A percentile compares a stretch with the other conserved stretches of the same genome.
Evolutionary conservation across 352 stramenopile genomes (phyloP).

Genomic region (Phytophthora sansomeana): DNA sequence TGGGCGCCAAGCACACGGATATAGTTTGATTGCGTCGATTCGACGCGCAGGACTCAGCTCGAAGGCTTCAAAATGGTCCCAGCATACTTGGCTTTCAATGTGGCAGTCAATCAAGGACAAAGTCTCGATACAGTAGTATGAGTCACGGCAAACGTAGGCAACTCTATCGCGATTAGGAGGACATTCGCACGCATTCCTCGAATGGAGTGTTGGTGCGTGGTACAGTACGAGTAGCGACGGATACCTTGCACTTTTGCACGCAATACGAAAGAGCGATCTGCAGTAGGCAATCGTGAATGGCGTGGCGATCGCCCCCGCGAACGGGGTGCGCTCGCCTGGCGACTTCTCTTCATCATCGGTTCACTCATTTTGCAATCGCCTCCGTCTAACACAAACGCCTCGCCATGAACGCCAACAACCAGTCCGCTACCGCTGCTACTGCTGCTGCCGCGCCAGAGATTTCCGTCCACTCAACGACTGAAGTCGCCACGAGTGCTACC

Average conservation of each 20-base stretch:
- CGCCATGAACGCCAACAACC: conserved; percentile 12
- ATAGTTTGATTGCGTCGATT: too few relatives aligned
- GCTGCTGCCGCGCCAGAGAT: background rate
- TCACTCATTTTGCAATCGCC: conserved; percentile 13
- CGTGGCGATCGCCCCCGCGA: background rate
- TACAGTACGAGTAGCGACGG: too few relatives aligned
- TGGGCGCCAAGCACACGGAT: too few relatives aligned
- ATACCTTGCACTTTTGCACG: background rate
- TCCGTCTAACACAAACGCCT: background rate
- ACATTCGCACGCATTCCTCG: background rate
- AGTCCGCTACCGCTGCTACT: background rate
- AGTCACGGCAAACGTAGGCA: too few relatives aligned
- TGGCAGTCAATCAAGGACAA: too few relatives aligned
- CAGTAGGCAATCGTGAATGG: background rate
- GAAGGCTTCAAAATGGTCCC: too few relatives aligned
- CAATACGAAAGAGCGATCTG: background rate
- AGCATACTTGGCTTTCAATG: too few relatives aligned
- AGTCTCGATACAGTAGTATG: too few relatives aligned
- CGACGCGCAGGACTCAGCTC: too few relatives aligned
- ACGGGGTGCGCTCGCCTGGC: background rate
- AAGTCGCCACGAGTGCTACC: background rate
- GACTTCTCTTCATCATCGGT: background rate
- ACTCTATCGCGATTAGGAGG: background rate
- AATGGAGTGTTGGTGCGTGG: background rate
- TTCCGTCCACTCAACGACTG: conserved; percentile 1